Base-by-base conservation (phyloP, 192 early-diverging fungal genomes). In the Bifiguratus adelaidae region DNA sequence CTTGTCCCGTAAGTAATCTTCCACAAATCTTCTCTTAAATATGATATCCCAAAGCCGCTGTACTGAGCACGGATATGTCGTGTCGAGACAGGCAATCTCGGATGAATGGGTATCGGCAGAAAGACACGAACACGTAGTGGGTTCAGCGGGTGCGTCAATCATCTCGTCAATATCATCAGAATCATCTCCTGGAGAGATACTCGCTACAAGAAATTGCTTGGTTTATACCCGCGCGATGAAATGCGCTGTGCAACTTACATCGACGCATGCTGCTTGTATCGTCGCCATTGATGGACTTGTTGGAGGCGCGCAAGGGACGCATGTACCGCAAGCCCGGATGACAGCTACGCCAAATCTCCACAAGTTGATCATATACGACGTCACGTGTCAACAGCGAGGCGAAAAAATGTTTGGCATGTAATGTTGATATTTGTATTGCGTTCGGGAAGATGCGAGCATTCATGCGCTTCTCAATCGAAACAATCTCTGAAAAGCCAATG, bases 381-480 rank as follows among this genome's bases (percentile, higher is more conserved):
- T 93, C 91, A 41, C 91, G 86, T 29, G 82, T 82, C 4, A 93
- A 62, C 47, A 93, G 90, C 3, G 91, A 93, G 3, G 83, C 78
- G 46, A 93, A 93, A 29, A 83, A 82, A 47, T 90, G 80, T 67
- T 73, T 85, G 34, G 72, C 65, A 40, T 71, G 72, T 30, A 66
- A 52, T 34, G 88, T 88, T n/a, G 81, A 74, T 19, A 93, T 67
- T 58, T 80, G 73, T 52, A 93, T 88, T 1, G 91, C 90, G 53
- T 93, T 93, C 22, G 88, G 90, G 41, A 93, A 87, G 32, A 93
- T 74, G 33, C 82, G 65, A 19, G 88, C 90, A 0, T 85, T 89
- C 64, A 80, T 76, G 21, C 80, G 71, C 59, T 93, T 93, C 38
- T 93, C 90, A 28, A 93, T 86, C 1, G 80, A 68, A 26, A 84